These are phyloP conservation scores for Henningerozyma blattae DNA, from an alignment of 805 yeast species.

Conservation along the genomic window DNA sequence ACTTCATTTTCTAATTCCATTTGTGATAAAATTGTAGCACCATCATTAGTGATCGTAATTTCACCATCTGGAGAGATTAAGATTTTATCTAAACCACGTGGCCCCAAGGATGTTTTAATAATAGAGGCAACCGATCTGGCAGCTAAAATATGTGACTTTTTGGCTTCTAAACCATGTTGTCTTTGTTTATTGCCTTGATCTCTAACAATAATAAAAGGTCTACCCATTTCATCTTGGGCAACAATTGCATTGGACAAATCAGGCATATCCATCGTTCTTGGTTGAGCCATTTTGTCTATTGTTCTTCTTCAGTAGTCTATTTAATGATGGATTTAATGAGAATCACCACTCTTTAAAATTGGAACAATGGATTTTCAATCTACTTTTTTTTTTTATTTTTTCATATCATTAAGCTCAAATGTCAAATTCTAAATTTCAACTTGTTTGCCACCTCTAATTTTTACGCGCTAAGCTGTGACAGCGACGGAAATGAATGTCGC, in stretches of 20 bases:
- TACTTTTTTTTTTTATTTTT: too few species aligned
- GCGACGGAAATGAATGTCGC: too few species aligned
- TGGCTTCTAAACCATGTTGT: constrained; percentile 69
- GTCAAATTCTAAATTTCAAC: neutral
- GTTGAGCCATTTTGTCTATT: constrained; percentile 2
- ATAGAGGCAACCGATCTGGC: constrained; percentile 91
- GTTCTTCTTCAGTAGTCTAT: neutral
- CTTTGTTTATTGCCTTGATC: constrained; percentile 61
- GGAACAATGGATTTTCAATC: too few species aligned
- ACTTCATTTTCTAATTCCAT: constrained; percentile 95
- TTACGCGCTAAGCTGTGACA: too few species aligned
- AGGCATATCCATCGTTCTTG: constrained; percentile 40
- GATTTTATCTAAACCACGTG: constrained; percentile 96
- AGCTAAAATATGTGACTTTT: constrained; percentile 79
- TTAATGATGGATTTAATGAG: neutral
- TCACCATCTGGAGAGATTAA: constrained; percentile 94
- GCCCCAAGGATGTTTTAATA: constrained; percentile 87
- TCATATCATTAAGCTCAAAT: too few species aligned
- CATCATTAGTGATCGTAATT: constrained; percentile 95
- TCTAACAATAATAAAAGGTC: constrained; percentile 95
- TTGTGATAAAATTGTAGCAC: constrained; percentile 91
- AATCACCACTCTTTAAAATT: too few species aligned
- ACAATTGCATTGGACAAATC: constrained; percentile 96
- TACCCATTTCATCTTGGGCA: constrained; percentile 98
- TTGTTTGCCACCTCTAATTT: neutral